Conservation (phyloP, 768 basidiomycete species). For the Macrolepiota dolichaula region DNA sequence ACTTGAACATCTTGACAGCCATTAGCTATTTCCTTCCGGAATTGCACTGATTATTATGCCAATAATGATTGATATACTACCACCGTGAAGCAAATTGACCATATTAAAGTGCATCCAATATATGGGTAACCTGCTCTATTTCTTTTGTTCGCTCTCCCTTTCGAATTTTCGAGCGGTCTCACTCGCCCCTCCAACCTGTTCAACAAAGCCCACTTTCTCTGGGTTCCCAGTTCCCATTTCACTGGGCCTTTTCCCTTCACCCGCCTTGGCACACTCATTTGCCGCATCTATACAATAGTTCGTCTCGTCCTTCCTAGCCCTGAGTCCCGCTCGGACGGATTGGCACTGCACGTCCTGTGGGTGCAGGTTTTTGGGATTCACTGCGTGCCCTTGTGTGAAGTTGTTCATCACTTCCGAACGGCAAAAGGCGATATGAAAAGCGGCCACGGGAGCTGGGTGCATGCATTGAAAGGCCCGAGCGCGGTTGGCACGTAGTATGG, state of each 20-base stretch:
- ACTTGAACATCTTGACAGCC: too few relatives aligned
- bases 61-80: too few relatives aligned
- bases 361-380: constrained; percentile 16
- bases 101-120: too few relatives aligned
- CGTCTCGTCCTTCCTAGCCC: constrained; percentile 10
- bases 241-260: constrained; percentile 9
- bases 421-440: not conserved
- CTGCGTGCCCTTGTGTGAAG: constrained; percentile 17
- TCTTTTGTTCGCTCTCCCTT: constrained; percentile 1
- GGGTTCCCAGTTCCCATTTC: constrained; percentile 18
- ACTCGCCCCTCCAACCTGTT: constrained; percentile 22
- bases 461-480: too few relatives aligned
- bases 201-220: constrained; percentile 21
- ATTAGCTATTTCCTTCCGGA: too few relatives aligned
- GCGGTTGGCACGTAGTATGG: too few relatives aligned
- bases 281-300: constrained; percentile 19
- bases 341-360: constrained; percentile 16
- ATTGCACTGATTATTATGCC: too few relatives aligned
- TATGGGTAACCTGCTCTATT: too few relatives aligned
- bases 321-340: constrained; percentile 13
- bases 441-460: not conserved
- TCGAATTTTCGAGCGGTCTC: constrained; percentile 18
- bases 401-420: constrained; percentile 8
- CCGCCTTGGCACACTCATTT: not conserved
- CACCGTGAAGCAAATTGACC: too few relatives aligned